phyloP scores from a whole-genome alignment of 176 grass and related monocot species.

The Bolboschoenus planiculmis region DNA sequence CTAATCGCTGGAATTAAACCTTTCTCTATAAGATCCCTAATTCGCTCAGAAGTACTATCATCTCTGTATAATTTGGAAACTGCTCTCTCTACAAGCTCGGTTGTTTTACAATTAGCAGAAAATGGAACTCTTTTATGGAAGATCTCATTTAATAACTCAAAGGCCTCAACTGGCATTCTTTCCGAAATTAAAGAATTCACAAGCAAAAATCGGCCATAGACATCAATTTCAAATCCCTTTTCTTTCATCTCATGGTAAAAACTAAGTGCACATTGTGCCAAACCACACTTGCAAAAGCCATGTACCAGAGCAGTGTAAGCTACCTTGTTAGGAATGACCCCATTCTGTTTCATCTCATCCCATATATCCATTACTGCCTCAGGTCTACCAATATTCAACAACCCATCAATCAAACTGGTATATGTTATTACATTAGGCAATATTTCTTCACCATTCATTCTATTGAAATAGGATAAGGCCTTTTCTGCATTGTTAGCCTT shows the following conservation, averaged over 20 bases:
- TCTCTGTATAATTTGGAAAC: conserved; percentile 45
- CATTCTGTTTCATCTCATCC: conserved; percentile 59
- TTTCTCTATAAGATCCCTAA: conserved; percentile 42
- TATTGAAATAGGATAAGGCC: conserved; percentile 48
- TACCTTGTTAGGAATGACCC: conserved; percentile 56
- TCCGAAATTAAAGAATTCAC: conserved; percentile 63
- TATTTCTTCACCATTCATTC: conserved; percentile 63
- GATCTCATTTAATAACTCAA: conserved; percentile 62
- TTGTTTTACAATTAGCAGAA: conserved; percentile 42
- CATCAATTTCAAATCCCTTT: conserved; percentile 56
- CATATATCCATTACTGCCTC: conserved; percentile 52
- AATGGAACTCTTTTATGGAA: conserved; percentile 30
- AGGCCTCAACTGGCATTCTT: conserved; percentile 43
- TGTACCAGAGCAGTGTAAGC: conserved; percentile 67
- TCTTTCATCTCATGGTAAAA: conserved; percentile 64
- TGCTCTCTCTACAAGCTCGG: conserved; percentile 49
- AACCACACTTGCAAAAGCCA: conserved; percentile 73
- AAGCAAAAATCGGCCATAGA: conserved; percentile 56
- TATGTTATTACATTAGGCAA: conserved; percentile 68
- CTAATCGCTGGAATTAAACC: conserved; percentile 36
- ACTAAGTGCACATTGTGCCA: conserved; percentile 37
- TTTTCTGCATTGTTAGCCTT: conserved; percentile 58
- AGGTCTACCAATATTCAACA: conserved; percentile 42
- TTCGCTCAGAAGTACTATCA: conserved; percentile 46
- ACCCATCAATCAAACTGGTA: conserved; percentile 79